Conservation (phyloP, 768 basidiomycete genomes). For the Leccinum fibrillosum region DNA sequence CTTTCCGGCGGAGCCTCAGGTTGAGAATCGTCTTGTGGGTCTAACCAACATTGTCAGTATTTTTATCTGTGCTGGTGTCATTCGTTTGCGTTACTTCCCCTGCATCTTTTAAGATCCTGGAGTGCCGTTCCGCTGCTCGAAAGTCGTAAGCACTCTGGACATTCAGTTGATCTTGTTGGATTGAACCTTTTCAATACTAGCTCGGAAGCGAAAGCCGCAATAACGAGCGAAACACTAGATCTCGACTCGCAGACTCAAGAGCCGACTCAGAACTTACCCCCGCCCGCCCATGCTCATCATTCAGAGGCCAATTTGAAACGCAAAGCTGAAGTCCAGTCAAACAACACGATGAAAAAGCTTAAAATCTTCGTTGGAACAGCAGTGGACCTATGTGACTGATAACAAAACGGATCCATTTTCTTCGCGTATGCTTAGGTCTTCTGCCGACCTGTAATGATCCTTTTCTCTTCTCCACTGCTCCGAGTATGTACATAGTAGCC, state of each 20-base stretch:
- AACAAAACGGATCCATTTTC: not conserved
- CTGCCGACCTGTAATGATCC: not conserved
- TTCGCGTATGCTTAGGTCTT: not conserved
- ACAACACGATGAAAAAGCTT: slow-evolving; percentile 47
- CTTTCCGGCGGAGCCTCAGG: slow-evolving; percentile 58
- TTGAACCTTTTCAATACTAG: not conserved
- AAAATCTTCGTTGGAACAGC: slow-evolving; percentile 70
- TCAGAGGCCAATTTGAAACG: slow-evolving; percentile 33
- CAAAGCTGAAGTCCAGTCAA: slow-evolving; percentile 21
- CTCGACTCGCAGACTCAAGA: slow-evolving; percentile 40
- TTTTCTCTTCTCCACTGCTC: not conserved
- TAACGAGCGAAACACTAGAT: slow-evolving; percentile 5
- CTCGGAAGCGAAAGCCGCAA: not conserved
- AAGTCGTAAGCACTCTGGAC: slow-evolving; percentile 7
- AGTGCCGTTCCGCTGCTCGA: slow-evolving; percentile 9
- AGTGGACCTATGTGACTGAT: slow-evolving; percentile 73
- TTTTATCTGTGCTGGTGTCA: not conserved
- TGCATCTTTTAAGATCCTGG: slow-evolving; percentile 6
- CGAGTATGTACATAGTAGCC: too few species aligned
- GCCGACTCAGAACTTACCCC: slow-evolving; percentile 32
- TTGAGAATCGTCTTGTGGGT: slow-evolving; percentile 62
- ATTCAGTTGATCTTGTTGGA: not conserved
- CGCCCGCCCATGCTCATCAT: slow-evolving; percentile 12
- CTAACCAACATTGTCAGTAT: slow-evolving; percentile 52
- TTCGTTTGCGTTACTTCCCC: not conserved